These are phyloP conservation scores for Tilletiaria anomala DNA, from an alignment of 1,284 basidiomycete genomes.

Conservation along the genomic window DNA sequence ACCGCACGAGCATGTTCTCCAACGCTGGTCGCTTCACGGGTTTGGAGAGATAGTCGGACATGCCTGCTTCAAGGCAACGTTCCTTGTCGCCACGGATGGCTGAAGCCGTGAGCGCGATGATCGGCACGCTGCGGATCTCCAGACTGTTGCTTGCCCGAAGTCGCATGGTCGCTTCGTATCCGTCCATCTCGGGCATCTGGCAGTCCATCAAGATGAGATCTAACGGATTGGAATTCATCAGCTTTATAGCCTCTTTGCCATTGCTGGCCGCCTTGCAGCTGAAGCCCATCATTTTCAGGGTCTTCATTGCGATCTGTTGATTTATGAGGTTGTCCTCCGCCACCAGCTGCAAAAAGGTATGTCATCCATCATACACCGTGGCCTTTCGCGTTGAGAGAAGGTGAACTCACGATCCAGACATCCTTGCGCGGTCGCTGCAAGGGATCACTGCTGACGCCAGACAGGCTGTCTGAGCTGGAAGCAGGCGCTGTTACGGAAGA, in stretches of 20 bases:
- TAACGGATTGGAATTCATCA: constrained; percentile 19
- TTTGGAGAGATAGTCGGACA: constrained; percentile 34
- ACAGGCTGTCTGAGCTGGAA: background rate
- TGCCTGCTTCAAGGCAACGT: constrained; percentile 26
- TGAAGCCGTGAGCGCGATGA: constrained; percentile 32
- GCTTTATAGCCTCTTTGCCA: constrained; percentile 25
- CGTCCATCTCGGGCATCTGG: constrained; percentile 31
- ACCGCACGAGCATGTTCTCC: constrained; percentile 23
- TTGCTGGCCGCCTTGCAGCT: constrained; percentile 30
- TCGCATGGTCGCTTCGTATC: constrained; percentile 27
- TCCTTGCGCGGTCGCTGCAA: constrained; percentile 23
- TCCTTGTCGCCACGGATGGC: constrained; percentile 28
- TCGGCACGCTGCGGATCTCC: constrained; percentile 22
- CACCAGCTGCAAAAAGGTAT: no score
- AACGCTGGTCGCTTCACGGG: constrained; percentile 30
- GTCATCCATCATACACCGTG: no score
- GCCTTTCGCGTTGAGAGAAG: no score
- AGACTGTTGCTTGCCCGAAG: constrained; percentile 21
- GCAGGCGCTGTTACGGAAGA: background rate
- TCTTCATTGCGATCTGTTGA: constrained; percentile 31
- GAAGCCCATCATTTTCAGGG: constrained; percentile 34
- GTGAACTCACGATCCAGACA: constrained; percentile 34
- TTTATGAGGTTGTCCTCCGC: constrained; percentile 37
- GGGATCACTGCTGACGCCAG: constrained; percentile 17
- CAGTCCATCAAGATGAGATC: constrained; percentile 15